Conservation (phyloP, 345 rosid species). For the Linum trigynum region DNA sequence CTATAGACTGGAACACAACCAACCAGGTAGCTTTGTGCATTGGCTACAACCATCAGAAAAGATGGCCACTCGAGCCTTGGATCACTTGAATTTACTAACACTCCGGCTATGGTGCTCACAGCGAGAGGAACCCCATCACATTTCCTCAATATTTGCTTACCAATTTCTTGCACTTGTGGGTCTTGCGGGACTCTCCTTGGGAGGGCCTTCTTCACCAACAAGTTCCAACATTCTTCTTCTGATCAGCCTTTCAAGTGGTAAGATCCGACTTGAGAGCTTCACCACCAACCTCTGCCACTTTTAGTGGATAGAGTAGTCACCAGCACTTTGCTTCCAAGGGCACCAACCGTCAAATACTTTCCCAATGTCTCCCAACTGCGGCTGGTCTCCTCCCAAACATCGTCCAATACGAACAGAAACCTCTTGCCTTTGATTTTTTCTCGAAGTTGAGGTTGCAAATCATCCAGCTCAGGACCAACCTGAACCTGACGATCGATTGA, state of each 20-base stretch:
- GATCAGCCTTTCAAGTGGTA: slow-evolving; percentile 5
- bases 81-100: slow-evolving; percentile 3
- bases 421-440: background rate
- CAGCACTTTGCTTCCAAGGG: background rate
- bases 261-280: background rate
- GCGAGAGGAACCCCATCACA: too few species aligned
- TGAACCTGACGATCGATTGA: background rate
- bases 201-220: too few species aligned
- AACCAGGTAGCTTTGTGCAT: background rate
- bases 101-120: background rate
- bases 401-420: too few species aligned
- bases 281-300: slow-evolving; percentile 8
- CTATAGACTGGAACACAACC: background rate
- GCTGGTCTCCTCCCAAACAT: background rate
- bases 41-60: background rate
- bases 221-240: too few species aligned
- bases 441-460: slow-evolving; percentile 6
- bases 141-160: too few species aligned
- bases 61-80: too few species aligned
- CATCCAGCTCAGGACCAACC: slow-evolving; percentile 9
- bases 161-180: too few species aligned
- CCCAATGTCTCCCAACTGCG: slow-evolving; percentile 9
- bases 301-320: slow-evolving; percentile 13
- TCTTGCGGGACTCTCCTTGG: too few species aligned
- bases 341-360: slow-evolving; percentile 11